Conservation (phyloP, 805 yeast genomes). For the Cyberlindnera amylophila region DNA sequence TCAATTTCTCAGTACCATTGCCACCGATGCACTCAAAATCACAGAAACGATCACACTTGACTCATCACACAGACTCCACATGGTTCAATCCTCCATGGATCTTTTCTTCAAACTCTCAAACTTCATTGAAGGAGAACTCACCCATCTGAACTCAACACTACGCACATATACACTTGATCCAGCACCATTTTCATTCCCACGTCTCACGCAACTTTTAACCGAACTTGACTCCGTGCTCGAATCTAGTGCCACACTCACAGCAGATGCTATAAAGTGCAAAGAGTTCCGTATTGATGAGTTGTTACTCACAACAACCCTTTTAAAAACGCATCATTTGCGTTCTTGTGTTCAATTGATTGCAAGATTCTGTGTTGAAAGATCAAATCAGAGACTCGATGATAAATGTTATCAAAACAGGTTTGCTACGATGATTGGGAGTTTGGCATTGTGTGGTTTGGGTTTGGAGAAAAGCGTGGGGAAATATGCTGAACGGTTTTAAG, state of each 20-base stretch:
- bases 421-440: constrained; percentile 2
- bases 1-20: constrained; percentile 5
- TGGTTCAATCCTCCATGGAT: constrained; percentile 8
- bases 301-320: background rate
- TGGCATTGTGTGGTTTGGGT: constrained; percentile 5
- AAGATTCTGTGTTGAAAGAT: background rate
- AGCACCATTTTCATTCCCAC: background rate
- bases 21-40: constrained; percentile 5
- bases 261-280: constrained; percentile 1
- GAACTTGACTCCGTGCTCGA: constrained; percentile 1
- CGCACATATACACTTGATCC: background rate
- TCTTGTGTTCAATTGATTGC: background rate
- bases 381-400: background rate
- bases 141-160: background rate
- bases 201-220: background rate
- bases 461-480: constrained; percentile 4
- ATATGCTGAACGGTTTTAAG: constrained; percentile 2
- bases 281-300: constrained; percentile 7
- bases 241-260: constrained; percentile 1
- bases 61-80: constrained; percentile 3
- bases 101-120: constrained; percentile 10
- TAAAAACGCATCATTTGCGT: constrained; percentile 1
- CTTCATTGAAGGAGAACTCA: background rate
- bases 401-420: constrained; percentile 1
- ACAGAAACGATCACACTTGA: constrained; percentile 6